Conservation (phyloP, 805 yeast species). For the Candida nanaspora region DNA sequence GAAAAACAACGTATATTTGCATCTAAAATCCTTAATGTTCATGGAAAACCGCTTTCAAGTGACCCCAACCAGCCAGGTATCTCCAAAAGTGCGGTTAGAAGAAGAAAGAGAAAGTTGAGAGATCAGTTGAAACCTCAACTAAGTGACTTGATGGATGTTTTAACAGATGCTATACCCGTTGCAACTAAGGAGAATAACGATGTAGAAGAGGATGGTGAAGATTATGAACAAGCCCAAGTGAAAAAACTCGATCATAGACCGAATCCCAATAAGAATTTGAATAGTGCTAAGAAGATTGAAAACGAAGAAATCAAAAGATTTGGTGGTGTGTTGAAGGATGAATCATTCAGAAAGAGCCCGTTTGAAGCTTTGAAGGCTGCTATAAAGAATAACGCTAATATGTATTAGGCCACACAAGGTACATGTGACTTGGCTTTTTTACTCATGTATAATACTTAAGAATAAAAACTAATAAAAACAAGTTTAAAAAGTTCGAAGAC, state of each 20-base stretch:
- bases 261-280: constrained; percentile 23
- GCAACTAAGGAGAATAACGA: constrained; percentile 10
- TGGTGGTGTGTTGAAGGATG: constrained; percentile 46
- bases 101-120: constrained; percentile 54
- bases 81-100: constrained; percentile 58
- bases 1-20: constrained; percentile 12
- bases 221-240: constrained; percentile 19
- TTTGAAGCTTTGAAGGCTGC: constrained; percentile 60
- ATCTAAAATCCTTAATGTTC: constrained; percentile 28
- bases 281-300: constrained; percentile 48
- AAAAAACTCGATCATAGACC: constrained; percentile 29
- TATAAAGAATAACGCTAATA: constrained; percentile 27
- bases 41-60: constrained; percentile 24
- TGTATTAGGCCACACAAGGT: constrained; percentile 5
- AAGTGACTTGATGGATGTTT: constrained; percentile 51
- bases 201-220: constrained; percentile 4
- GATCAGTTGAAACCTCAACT: constrained; percentile 63
- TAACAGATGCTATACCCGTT: constrained; percentile 34
- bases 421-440: too few species aligned
- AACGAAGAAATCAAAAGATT: constrained; percentile 53
- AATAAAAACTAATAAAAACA: too few species aligned
- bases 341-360: constrained; percentile 50
- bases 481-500: too few species aligned
- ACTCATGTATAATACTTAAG: too few species aligned
- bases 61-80: constrained; percentile 35